Conservation (phyloP, 192 early-diverging fungal genomes). For the Umbelopsis sp. region DNA sequence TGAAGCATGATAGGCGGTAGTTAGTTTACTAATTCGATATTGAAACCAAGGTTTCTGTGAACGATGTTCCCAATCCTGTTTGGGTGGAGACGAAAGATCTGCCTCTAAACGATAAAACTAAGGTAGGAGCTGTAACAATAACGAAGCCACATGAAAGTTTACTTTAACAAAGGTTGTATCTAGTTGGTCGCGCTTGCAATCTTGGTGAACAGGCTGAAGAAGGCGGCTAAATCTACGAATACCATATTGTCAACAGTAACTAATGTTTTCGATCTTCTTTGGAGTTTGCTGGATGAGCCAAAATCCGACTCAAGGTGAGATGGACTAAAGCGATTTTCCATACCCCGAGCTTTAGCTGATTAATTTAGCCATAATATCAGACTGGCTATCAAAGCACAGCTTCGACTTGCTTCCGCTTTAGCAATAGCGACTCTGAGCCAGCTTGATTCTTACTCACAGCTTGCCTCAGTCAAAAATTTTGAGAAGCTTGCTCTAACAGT, state of each 20-base stretch:
- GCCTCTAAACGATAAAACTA: conserved; percentile 11
- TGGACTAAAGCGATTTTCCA: not conserved
- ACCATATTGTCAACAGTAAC: not conserved
- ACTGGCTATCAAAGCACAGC: conserved; percentile 55
- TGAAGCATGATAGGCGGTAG: not conserved
- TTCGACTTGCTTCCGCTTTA: conserved; percentile 68
- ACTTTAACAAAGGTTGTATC: not conserved
- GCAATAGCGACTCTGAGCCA: conserved; percentile 66
- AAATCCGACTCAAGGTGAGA: not conserved
- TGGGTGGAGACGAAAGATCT: conserved; percentile 28
- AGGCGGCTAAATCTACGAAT: not conserved
- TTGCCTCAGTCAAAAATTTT: conserved; percentile 58
- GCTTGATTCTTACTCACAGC: conserved; percentile 45
- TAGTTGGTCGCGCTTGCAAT: not conserved
- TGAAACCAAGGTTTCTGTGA: not conserved
- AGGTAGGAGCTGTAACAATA: conserved; percentile 8
- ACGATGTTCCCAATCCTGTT: not conserved
- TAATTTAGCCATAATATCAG: conserved; percentile 24
- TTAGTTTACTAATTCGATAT: not conserved
- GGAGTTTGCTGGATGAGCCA: conserved; percentile 5
- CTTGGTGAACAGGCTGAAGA: conserved; percentile 4
- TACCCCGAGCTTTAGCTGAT: not conserved
- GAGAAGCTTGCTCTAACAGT: conserved; percentile 61
- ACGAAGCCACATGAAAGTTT: not conserved
- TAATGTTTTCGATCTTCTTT: not conserved